Conservation (phyloP, 441 rosid genomes). For the Erodium trifolium region DNA sequence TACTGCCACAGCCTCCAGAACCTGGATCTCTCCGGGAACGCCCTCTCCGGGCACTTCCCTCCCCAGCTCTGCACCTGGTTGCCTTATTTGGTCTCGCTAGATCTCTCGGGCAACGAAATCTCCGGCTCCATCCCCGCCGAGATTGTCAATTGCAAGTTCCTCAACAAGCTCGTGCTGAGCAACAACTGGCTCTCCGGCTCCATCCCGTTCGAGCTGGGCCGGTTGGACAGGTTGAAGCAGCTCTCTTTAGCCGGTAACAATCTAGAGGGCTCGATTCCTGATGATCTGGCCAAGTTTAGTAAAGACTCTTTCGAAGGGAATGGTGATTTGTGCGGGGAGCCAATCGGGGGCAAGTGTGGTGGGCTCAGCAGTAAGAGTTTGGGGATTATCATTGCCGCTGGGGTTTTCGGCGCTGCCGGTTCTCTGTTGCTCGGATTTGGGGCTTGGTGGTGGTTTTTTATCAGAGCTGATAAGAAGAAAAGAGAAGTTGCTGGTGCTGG, state of each 20-base stretch:
- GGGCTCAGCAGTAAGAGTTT: constrained; percentile 40
- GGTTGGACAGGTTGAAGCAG: constrained; percentile 39
- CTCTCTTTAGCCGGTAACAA: constrained; percentile 43
- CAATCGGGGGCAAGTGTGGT: constrained; percentile 39
- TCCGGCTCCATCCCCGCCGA: constrained; percentile 48
- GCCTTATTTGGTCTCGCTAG: constrained; percentile 47
- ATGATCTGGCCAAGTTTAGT: constrained; percentile 35
- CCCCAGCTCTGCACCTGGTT: constrained; percentile 55
- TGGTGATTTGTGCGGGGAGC: constrained; percentile 44
- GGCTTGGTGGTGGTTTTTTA: constrained; percentile 56
- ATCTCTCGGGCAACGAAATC: constrained; percentile 48
- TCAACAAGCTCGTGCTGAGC: constrained; percentile 36
- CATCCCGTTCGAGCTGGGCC: constrained; percentile 42
- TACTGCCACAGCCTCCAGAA: constrained; percentile 48
- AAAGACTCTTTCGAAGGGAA: constrained; percentile 38
- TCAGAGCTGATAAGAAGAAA: constrained; percentile 27
- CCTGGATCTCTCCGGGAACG: constrained; percentile 50
- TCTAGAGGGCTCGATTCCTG: constrained; percentile 49
- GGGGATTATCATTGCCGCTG: constrained; percentile 43
- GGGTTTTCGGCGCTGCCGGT: constrained; percentile 44
- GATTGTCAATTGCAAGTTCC: constrained; percentile 48
- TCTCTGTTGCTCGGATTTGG: constrained; percentile 39
- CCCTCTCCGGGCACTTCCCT: constrained; percentile 47
- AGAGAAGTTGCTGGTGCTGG: constrained; percentile 23
- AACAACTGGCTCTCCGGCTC: constrained; percentile 43